These are phyloP conservation scores for Solanum lignicaule DNA, from an alignment of 257 asterid genomes.

Conservation along the genomic window DNA sequence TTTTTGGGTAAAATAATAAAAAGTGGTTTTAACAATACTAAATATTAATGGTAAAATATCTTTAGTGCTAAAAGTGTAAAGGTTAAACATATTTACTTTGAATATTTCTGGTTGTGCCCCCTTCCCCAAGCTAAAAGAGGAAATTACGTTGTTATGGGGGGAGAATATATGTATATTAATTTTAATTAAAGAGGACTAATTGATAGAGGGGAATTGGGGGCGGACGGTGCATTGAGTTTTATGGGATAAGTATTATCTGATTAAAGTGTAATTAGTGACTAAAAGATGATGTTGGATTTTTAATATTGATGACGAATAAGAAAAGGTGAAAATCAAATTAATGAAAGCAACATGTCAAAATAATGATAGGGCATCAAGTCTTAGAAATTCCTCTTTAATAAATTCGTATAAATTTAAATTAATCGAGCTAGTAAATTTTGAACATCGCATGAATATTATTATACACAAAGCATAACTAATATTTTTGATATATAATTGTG, in stretches of 20 bases:
- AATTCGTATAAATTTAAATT: not conserved
- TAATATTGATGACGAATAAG: not conserved
- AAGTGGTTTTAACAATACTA: not conserved
- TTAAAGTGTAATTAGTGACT: not conserved
- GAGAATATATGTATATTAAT: too few relatives aligned
- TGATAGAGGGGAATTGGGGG: not conserved
- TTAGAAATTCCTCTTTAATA: not conserved
- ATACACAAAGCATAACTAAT: not conserved
- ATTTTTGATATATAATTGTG: not conserved
- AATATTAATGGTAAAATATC: not conserved
- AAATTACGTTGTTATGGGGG: not conserved
- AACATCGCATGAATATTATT: not conserved
- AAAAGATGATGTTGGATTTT: not conserved
- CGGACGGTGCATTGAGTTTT: not conserved
- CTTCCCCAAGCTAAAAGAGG: not conserved
- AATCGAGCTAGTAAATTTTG: not conserved
- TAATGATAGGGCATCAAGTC: not conserved
- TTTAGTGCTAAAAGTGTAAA: not conserved
- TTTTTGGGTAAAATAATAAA: not conserved
- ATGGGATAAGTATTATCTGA: not conserved
- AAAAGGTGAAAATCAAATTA: not conserved
- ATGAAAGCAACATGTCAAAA: not conserved
- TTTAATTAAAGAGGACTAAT: not conserved
- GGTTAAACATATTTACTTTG: not conserved
- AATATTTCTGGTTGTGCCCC: not conserved